A percentile compares a stretch with the other conserved stretches of the same genome.
phyloP scores from a whole-genome alignment of 2,329 filamentous ascomycete species.

The Calonectria pseudoreteaudii region DNA sequence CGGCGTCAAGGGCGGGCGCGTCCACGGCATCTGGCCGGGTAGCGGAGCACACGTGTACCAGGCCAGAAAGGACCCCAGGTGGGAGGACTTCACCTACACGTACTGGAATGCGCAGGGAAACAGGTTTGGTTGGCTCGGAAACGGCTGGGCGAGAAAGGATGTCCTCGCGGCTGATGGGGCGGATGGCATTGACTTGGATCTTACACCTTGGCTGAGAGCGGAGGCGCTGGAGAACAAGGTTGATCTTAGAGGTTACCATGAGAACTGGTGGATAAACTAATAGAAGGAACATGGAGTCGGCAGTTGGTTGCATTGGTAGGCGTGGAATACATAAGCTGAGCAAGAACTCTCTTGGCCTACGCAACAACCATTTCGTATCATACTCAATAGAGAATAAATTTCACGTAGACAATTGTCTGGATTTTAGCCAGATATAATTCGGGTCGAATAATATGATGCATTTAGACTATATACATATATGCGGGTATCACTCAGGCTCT shows the following conservation, averaged over 20 bases:
- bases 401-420: neutral
- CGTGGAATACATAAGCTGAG: neutral
- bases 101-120: conserved; percentile 3
- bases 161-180: neutral
- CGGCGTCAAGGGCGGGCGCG: neutral
- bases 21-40: conserved; percentile 16
- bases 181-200: neutral
- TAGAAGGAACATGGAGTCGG: neutral
- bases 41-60: conserved; percentile 11
- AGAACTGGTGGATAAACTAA: conserved; percentile 15
- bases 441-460: neutral
- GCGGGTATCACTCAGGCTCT: conserved; percentile 20
- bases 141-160: conserved; percentile 13
- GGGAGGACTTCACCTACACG: conserved; percentile 12
- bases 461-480: neutral
- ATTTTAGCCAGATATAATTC: neutral
- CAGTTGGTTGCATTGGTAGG: neutral
- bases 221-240: conserved; percentile 12
- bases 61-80: conserved; percentile 2
- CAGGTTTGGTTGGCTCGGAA: conserved; percentile 12
- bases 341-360: neutral
- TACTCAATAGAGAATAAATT: neutral
- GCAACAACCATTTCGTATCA: neutral
- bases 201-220: conserved; percentile 7
- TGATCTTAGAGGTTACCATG: conserved; percentile 7